phyloP scores from a whole-genome alignment of 2,329 filamentous ascomycete genomes.

The Hymenoscyphus linearis region DNA sequence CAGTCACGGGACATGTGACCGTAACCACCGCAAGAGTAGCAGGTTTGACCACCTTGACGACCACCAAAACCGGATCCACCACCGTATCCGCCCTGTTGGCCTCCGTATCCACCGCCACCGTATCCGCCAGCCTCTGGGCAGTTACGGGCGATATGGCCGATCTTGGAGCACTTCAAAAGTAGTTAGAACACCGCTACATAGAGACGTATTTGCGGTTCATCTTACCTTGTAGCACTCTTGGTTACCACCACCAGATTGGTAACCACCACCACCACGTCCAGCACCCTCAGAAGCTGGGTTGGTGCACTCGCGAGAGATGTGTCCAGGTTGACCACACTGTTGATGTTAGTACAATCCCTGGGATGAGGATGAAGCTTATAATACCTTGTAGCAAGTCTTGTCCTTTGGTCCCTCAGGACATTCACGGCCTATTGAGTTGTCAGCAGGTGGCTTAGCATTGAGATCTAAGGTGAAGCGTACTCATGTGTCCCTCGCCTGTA shows the following conservation, averaged over 20 bases:
- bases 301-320: constrained; percentile 75
- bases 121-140: constrained; percentile 63
- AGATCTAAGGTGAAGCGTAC: constrained; percentile 44
- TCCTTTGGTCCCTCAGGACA: constrained; percentile 88
- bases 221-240: constrained; percentile 81
- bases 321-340: constrained; percentile 71
- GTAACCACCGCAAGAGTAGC: constrained; percentile 96
- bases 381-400: constrained; percentile 64
- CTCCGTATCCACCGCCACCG: constrained; percentile 38
- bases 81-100: constrained; percentile 33
- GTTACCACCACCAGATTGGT: constrained; percentile 38
- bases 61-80: constrained; percentile 42
- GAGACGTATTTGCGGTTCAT: background rate
- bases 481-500: constrained; percentile 67
- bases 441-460: constrained; percentile 15
- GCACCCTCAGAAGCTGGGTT: constrained; percentile 31
- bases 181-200: constrained; percentile 4
- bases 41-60: constrained; percentile 66
- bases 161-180: constrained; percentile 68
- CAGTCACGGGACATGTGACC: constrained; percentile 97
- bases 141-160: constrained; percentile 93
- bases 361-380: background rate
- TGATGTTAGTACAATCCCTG: background rate
- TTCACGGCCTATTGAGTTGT: constrained; percentile 62
- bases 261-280: constrained; percentile 26